A percentile compares a stretch with the other conserved stretches of the same genome.
These are phyloP conservation scores for Paraurostyla sp. DNA, from an alignment of 73 alveolate species.

Conservation along the genomic window DNA sequence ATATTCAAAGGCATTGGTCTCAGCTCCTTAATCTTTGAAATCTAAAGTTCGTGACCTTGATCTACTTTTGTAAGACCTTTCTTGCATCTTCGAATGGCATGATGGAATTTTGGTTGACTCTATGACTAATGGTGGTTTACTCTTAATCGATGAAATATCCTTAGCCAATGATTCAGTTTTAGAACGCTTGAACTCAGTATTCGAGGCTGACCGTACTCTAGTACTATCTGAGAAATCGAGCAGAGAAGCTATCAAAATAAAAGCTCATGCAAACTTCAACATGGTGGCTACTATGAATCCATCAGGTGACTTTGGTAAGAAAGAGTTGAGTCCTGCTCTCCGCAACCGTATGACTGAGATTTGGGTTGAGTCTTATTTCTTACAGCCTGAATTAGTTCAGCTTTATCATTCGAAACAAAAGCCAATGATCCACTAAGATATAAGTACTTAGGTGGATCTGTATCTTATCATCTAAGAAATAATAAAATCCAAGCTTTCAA, in stretches of 20 bases:
- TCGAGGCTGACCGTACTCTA: slow-evolving; percentile 97
- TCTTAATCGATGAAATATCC: slow-evolving; percentile 99
- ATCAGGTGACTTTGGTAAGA: slow-evolving; percentile 98
- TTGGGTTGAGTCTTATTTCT: slow-evolving; percentile 90
- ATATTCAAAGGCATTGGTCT: background rate
- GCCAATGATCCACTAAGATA: background rate
- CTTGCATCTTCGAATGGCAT: slow-evolving; percentile 96
- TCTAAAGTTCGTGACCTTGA: too few species aligned
- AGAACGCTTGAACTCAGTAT: slow-evolving; percentile 98
- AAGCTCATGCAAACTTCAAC: slow-evolving; percentile 90
- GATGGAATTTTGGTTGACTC: slow-evolving; percentile 99
- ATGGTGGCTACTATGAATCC: slow-evolving; percentile 99
- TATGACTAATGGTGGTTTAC: slow-evolving; percentile 96
- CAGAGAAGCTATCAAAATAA: slow-evolving; percentile 82
- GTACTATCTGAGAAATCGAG: slow-evolving; percentile 95
- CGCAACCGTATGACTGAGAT: slow-evolving; percentile 99
- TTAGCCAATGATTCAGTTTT: slow-evolving; percentile 99
- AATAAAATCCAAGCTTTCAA: background rate
- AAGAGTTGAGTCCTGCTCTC: slow-evolving; percentile 99
- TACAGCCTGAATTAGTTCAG: slow-evolving; percentile 4
- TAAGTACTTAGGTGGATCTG: background rate
- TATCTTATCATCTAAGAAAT: slow-evolving; percentile 36
- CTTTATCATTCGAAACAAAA: background rate
- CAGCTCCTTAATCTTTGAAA: background rate
- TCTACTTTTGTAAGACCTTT: background rate